Evolutionary conservation across 306 rosid genomes (phyloP).

Genomic region (Vigna angularis): DNA sequence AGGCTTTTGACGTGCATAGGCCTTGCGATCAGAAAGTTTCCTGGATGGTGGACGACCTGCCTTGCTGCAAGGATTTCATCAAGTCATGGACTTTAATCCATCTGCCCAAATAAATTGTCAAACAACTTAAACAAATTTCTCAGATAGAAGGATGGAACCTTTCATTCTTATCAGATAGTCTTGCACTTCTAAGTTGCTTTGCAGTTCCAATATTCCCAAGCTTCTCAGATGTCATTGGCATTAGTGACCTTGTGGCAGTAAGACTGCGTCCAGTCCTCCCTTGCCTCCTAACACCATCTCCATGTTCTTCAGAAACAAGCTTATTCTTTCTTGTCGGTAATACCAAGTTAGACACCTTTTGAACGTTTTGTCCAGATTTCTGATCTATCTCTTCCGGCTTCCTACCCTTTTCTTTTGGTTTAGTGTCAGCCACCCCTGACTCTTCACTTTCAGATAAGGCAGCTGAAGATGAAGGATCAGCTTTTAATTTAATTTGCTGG

Average conservation of each 20-base stretch:
- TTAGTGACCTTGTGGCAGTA: constrained; percentile 67
- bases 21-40: constrained; percentile 92
- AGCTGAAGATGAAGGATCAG: constrained; percentile 79
- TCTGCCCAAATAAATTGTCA: constrained; percentile 37
- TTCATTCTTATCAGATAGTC: constrained; percentile 79
- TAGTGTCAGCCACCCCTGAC: constrained; percentile 82
- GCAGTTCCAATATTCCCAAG: constrained; percentile 84
- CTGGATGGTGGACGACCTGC: constrained; percentile 99
- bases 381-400: constrained; percentile 79
- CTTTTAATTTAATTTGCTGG: constrained; percentile 83
- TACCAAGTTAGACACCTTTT: constrained; percentile 67
- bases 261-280: constrained; percentile 92
- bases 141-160: constrained; percentile 61
- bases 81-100: constrained; percentile 45
- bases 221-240: constrained; percentile 80
- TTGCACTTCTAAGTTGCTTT: constrained; percentile 92
- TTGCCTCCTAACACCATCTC: constrained; percentile 96
- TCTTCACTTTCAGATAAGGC: constrained; percentile 96
- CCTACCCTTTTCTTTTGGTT: constrained; percentile 78
- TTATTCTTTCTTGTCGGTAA: constrained; percentile 82
- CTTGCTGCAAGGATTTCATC: constrained; percentile 75
- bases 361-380: constrained; percentile 74
- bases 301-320: constrained; percentile 77
- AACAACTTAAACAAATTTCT: constrained; percentile 37
- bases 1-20: constrained; percentile 92